Base-by-base conservation (phyloP, 768 basidiomycete genomes). In the Lentinus tigrinus region DNA sequence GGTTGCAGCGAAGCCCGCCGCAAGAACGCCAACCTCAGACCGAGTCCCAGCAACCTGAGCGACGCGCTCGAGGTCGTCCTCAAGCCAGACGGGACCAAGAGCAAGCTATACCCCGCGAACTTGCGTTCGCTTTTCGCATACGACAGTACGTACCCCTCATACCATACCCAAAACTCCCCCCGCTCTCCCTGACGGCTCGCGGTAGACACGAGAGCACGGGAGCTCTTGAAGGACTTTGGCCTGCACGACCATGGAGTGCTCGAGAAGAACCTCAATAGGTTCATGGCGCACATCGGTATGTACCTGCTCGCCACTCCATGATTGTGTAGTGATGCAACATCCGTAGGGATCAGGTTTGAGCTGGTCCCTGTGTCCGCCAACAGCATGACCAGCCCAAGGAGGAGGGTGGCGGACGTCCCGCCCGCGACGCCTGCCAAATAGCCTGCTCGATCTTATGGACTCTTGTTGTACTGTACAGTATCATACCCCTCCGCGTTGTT, bases 211-310 rank as follows among this genome's bases (percentile, higher is more conserved):
- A 72, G 68, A 52, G 65, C 76, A 26, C 74, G 72, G 54, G 64
- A 71, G 24, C 71, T 88, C 43, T 67, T 84, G 51, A 69, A 63
- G 26, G 82, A 85, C 52, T 85, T 83, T 60, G 79, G 72, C 1
- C 74, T 88, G 16, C 68, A 66, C 6, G 77, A 75, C 34, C 73
- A 77, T 21, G 75, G 77, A 2, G 65, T 73, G 13, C 67, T 75
- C 28, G 74, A 78, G 51, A 71, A 67, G 58, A 84, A 84, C 63
- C 68, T 82, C 47, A 83, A 80, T 60, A 69, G 74, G n/a, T 86
- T 87, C 66, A 75, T 86, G 69, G 69, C 75, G 28, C 79, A 82
- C 63, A 80, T 84, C 54, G 85, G 85, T 81, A 58, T 64, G 70
- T 61, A 43, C 49, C 6, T 13, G 2, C 31, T 27, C 10, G 21